Conservation (phyloP, 2,329 filamentous ascomycete genomes). For the Diplodia corticola region DNA sequence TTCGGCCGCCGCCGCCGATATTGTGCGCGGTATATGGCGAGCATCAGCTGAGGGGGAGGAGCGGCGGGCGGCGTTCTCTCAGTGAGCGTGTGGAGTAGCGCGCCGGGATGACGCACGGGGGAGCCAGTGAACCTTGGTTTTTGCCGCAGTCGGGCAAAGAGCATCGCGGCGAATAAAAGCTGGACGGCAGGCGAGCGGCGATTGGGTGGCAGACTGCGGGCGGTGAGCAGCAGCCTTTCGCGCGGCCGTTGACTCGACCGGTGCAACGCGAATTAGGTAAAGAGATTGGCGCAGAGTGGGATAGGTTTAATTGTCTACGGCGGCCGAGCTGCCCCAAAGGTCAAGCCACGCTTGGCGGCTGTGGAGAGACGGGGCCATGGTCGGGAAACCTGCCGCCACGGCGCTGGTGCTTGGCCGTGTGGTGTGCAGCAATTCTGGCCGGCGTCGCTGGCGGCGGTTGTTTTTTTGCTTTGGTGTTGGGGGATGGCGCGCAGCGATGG, state of each 20-base stretch:
- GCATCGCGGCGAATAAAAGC: neutral
- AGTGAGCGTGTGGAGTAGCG: neutral
- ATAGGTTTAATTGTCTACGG: constrained; percentile 12
- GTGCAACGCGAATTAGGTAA: constrained; percentile 2
- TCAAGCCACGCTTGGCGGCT: constrained; percentile 10
- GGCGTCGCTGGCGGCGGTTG: neutral
- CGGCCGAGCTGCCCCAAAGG: constrained; percentile 1
- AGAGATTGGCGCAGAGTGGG: constrained; percentile 5
- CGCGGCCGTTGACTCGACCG: neutral
- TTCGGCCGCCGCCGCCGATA: constrained; percentile 7
- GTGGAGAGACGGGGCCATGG: constrained; percentile 7
- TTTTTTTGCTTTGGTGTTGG: neutral
- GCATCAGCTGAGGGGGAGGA: constrained; percentile 9
- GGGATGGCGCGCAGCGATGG: too few species aligned
- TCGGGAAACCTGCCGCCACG: constrained; percentile 15
- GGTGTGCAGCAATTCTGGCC: neutral
- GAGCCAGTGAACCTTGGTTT: neutral
- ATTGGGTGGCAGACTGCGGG: neutral
- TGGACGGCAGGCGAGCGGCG: neutral
- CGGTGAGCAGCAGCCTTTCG: neutral
- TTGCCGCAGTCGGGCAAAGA: neutral
- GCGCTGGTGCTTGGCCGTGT: neutral
- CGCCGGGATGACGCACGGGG: neutral
- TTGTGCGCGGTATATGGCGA: neutral
- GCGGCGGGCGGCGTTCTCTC: neutral